Conservation (phyloP, 345 rosid genomes). For the Camelina neglecta region DNA sequence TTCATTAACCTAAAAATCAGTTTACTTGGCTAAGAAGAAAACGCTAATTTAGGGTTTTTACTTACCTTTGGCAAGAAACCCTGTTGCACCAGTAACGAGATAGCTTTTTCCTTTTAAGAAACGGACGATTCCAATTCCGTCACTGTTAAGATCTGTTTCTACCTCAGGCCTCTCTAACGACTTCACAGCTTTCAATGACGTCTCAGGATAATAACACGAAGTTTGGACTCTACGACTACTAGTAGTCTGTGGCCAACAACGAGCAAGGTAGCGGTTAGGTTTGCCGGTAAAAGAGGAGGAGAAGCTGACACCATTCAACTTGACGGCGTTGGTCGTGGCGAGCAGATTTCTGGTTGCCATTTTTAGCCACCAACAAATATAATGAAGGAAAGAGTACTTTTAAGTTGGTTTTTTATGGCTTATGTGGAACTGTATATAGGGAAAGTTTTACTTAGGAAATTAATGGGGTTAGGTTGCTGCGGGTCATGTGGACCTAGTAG, state of each 20-base stretch:
- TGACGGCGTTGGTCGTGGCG: background rate
- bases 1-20: background rate
- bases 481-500: no score
- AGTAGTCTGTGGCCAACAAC: constrained; percentile 1
- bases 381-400: background rate
- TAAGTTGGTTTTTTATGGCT: no score
- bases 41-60: background rate
- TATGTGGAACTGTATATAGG: no score
- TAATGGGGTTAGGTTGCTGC: no score
- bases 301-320: background rate
- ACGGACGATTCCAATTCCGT: constrained; percentile 16
- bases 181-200: background rate
- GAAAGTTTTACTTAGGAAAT: no score
- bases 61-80: constrained; percentile 51
- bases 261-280: constrained; percentile 9
- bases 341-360: constrained; percentile 21
- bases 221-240: background rate
- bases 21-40: constrained; percentile 13
- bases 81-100: constrained; percentile 50
- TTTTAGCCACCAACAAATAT: background rate
- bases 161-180: background rate
- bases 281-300: background rate
- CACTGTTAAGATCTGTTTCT: background rate
- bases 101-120: constrained; percentile 46
- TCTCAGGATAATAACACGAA: constrained; percentile 2